Evolutionary conservation across 2,329 filamentous ascomycete genomes (phyloP).

Genomic region (Pseudogymnoascus pannorum): DNA sequence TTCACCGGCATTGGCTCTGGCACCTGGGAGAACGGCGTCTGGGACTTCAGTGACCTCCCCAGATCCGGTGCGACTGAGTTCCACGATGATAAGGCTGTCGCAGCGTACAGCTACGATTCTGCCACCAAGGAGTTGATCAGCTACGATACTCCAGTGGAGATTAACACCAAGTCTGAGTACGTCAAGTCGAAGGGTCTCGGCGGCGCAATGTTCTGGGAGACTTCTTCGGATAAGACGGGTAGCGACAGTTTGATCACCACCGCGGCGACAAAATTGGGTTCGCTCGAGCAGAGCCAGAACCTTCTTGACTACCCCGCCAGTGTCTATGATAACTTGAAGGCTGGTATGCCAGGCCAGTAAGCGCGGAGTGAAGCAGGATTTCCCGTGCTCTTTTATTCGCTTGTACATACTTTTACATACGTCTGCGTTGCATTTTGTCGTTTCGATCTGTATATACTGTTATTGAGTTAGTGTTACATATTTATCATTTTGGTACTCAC

Average conservation of each 20-base stretch:
- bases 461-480: conserved; percentile 21
- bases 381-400: neutral
- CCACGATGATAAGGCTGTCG: conserved; percentile 50
- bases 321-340: conserved; percentile 47
- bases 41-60: conserved; percentile 76
- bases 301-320: conserved; percentile 45
- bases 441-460: conserved; percentile 43
- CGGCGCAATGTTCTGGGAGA: conserved; percentile 84
- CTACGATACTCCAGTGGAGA: conserved; percentile 59
- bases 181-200: conserved; percentile 56
- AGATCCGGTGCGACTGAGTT: conserved; percentile 48
- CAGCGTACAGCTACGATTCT: conserved; percentile 65
- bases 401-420: conserved; percentile 2
- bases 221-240: conserved; percentile 57
- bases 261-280: conserved; percentile 33
- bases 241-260: conserved; percentile 53
- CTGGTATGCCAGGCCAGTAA: conserved; percentile 25
- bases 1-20: conserved; percentile 60
- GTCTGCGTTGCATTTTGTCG: neutral
- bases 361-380: neutral
- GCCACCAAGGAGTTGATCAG: conserved; percentile 56
- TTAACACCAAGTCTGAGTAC: conserved; percentile 57
- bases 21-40: conserved; percentile 66
- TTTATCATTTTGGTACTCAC: neutral
- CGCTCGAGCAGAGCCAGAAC: conserved; percentile 42